Evolutionary conservation across 352 stramenopile species (phyloP), one percentile per base, ranked within the genome.

Genomic region (Saprolegnia diclina): DNA sequence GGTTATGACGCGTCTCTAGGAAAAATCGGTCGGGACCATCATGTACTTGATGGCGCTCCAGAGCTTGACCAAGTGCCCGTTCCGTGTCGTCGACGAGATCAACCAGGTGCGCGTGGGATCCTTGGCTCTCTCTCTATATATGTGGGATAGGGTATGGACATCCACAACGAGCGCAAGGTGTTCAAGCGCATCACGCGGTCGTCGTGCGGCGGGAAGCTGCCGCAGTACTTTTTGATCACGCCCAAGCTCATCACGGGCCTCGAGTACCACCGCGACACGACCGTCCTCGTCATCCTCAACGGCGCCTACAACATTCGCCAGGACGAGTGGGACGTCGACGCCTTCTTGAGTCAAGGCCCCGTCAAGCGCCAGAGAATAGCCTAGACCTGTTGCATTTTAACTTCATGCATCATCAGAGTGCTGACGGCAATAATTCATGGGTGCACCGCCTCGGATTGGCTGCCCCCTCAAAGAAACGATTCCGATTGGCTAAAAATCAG

Each of bases 41-140:
- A 94, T 95, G 86, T 95, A 95, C 59, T 74, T 95, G 71, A 95
- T 95, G 87, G 87, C 87, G 35, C 77, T 95, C 4, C 87, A 95
- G 68, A 92, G 78, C 48, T 73, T 95, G 24, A 95, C 87, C 0
- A 87, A 91, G 73, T 94, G 87, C 22, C 87, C 86, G 45, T 95
- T 95, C 69, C 83, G 87, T 0, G 86, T 95, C 29, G 87, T 95
- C 35, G 87, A 95, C 71, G 87, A 95, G 65, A 94, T 95, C 59
- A 95, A 95, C 70, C 87, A 95, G 66, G 57, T 64, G 65, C 35
- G 22, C 5, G 22, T 50, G 13, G 11, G 24, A 21, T 13, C 9
- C 22, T 14, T 57, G 29, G 29, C 10, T 64, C n/a, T 63, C 9
- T 13, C 32, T 61, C 22, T 63, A 24, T 46, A 67, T 67, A 22